These are phyloP conservation scores for Mycena galericulata DNA, from an alignment of 768 basidiomycete genomes.

Conservation along the genomic window DNA sequence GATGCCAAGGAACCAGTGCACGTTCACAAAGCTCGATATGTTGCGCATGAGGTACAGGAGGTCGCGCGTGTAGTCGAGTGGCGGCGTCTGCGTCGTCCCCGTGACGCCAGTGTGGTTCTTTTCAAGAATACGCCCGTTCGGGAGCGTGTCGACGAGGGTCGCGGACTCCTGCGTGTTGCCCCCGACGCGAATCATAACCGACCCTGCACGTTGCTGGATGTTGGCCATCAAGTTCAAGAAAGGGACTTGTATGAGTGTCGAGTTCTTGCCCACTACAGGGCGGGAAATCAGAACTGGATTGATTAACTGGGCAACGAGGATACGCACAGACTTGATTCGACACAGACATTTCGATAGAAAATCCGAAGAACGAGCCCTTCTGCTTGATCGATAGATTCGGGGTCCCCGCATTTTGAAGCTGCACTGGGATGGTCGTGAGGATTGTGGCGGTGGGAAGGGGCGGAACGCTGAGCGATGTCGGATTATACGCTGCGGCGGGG, in stretches of 20 bases:
- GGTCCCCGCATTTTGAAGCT: conserved; percentile 52
- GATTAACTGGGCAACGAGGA: neutral
- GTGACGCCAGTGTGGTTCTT: conserved; percentile 33
- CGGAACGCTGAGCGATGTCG: conserved; percentile 61
- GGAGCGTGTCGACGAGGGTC: conserved; percentile 59
- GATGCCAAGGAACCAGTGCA: conserved; percentile 61
- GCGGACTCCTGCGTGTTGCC: conserved; percentile 86
- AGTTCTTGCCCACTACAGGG: conserved; percentile 60
- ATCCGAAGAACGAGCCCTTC: conserved; percentile 62
- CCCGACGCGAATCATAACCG: conserved; percentile 76
- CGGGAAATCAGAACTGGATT: neutral
- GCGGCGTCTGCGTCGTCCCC: conserved; percentile 58
- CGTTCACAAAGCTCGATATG: conserved; percentile 54
- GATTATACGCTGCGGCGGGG: conserved; percentile 69
- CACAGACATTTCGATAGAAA: conserved; percentile 74
- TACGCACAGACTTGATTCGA: conserved; percentile 66
- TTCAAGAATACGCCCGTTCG: conserved; percentile 50
- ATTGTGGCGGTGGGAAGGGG: conserved; percentile 60
- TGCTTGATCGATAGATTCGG: conserved; percentile 52
- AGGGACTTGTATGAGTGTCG: conserved; percentile 63
- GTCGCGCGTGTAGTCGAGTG: conserved; percentile 60
- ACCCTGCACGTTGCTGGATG: conserved; percentile 71
- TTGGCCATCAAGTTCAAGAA: conserved; percentile 86
- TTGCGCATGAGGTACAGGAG: conserved; percentile 65
- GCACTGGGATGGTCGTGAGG: conserved; percentile 57